Evolutionary conservation across 2,329 filamentous ascomycete genomes (phyloP).

Genomic region (Sordariomycetes sp.): DNA sequence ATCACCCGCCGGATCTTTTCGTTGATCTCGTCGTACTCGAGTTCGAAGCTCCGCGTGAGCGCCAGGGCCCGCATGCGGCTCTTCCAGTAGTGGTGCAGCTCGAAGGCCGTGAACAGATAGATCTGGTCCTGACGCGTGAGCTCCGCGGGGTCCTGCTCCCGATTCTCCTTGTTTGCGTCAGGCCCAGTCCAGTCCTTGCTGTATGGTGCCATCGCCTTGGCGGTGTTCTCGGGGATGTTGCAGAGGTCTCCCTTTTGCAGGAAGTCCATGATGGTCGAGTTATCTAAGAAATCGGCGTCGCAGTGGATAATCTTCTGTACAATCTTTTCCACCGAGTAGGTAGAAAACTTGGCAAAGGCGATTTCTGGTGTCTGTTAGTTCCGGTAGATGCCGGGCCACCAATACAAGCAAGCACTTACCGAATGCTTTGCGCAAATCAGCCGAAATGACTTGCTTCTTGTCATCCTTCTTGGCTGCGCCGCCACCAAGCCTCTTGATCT

Average conservation of each 20-base stretch:
- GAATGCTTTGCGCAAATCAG: slow-evolving; percentile 79
- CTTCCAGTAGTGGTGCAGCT: slow-evolving; percentile 98
- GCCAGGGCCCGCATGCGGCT: slow-evolving; percentile 86
- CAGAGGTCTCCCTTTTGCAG: slow-evolving; percentile 86
- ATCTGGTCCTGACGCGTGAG: slow-evolving; percentile 93
- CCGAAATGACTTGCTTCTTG: slow-evolving; percentile 94
- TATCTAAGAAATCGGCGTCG: slow-evolving; percentile 79
- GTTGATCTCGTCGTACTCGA: slow-evolving; percentile 86
- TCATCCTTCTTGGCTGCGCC: slow-evolving; percentile 65
- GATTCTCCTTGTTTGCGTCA: slow-evolving; percentile 56
- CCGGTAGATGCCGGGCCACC: background rate
- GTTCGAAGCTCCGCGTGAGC: slow-evolving; percentile 72
- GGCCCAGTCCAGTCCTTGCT: slow-evolving; percentile 94
- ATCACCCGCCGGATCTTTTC: slow-evolving; percentile 80
- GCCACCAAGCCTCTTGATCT: slow-evolving; percentile 77
- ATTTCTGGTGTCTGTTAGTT: slow-evolving; percentile 47
- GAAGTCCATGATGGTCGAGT: slow-evolving; percentile 92
- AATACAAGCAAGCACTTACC: slow-evolving; percentile 35
- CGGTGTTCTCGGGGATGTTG: slow-evolving; percentile 80
- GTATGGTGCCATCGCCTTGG: slow-evolving; percentile 89
- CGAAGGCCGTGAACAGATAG: slow-evolving; percentile 84
- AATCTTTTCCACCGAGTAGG: slow-evolving; percentile 70
- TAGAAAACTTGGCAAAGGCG: slow-evolving; percentile 86
- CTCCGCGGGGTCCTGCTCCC: slow-evolving; percentile 79
- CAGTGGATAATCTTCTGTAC: slow-evolving; percentile 93